These are phyloP conservation scores for Chenopodium quinoa DNA, from an alignment of 148 eudicot species.

Conservation along the genomic window DNA sequence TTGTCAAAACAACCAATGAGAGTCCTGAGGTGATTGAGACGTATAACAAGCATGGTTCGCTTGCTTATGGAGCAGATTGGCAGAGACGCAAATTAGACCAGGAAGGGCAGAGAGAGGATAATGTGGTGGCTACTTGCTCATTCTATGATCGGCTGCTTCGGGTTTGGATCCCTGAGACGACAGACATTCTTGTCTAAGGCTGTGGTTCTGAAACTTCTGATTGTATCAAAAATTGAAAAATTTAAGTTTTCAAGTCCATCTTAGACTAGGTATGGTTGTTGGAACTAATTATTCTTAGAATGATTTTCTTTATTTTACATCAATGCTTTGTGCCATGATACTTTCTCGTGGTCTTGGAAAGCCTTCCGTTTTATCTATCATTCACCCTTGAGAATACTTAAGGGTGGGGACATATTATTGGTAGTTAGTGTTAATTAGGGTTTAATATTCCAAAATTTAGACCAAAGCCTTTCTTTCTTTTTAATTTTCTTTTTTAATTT, in stretches of 20 bases:
- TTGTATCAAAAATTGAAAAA: not conserved
- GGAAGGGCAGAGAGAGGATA: slow-evolving; percentile 37
- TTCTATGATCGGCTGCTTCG: slow-evolving; percentile 85
- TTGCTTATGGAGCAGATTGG: slow-evolving; percentile 99
- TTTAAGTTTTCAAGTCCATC: not conserved
- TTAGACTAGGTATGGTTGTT: slow-evolving; percentile 17
- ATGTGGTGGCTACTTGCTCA: slow-evolving; percentile 81
- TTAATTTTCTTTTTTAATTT: too few relatives aligned
- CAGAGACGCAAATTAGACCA: slow-evolving; percentile 45
- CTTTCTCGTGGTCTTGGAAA: not conserved
- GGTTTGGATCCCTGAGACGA: slow-evolving; percentile 60
- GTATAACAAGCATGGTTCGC: slow-evolving; percentile 66
- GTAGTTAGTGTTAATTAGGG: not conserved
- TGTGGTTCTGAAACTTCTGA: not conserved
- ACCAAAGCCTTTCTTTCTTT: too few relatives aligned
- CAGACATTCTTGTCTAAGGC: slow-evolving; percentile 28
- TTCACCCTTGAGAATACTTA: not conserved
- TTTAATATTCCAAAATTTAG: not conserved
- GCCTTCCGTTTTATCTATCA: not conserved
- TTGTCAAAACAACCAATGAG: slow-evolving; percentile 49
- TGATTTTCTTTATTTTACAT: slow-evolving; percentile 8
- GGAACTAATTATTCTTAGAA: slow-evolving; percentile 14
- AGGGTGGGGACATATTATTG: slow-evolving; percentile 1
- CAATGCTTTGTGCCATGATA: not conserved
- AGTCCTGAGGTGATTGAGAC: slow-evolving; percentile 58